Base-by-base conservation (phyloP, 441 rosid species). In the Theobroma grandiflorum region DNA sequence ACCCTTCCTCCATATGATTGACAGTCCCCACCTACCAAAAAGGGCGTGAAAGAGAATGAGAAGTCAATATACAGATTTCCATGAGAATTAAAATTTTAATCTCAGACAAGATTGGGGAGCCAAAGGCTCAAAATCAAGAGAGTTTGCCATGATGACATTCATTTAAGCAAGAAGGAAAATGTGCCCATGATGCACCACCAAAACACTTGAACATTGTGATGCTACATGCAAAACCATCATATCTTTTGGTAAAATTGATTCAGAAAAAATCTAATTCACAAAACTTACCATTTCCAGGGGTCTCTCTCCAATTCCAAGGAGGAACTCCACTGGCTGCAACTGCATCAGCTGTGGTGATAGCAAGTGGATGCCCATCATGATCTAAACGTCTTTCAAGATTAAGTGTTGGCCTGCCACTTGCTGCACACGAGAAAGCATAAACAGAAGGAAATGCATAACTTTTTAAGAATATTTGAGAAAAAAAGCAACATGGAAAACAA, bases 261-360 rank as follows among this genome's bases (percentile, higher is more conserved):
- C 59, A 72, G 42, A 79, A 52, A 73, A 59, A 74, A 58, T 59
- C 47, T 49, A 65, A 77, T 6, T 61, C 76, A 73, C 62, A 79
- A 79, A 77, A 71, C 82, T 82, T 86, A 87, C 98, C 98, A 78
- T 85, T 95, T 86, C 91, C 97, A 75, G 99, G 91, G 75, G 96
- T 82, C 58, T 97, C 99, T 83, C 99, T 91, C 99, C 99, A 97
- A 79, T 93, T 92, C 99, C 99, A 95, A 47, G 99, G 97, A 88
- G 99, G 95, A 85, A 97, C 96, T 81, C 96, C 97, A 82, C 86
- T 84, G 20, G 93, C 94, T 74, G 91, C 86, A 68, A 94, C 95
- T 61, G 97, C 94, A 79, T 97, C 98, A 65, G 95, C 92, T 78
- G 95, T 66, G 8, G 99, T 83, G 74, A 97, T 93, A 52, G 99